Base-by-base conservation (phyloP, 768 basidiomycete genomes). In the Hygrocybe coccinea region DNA sequence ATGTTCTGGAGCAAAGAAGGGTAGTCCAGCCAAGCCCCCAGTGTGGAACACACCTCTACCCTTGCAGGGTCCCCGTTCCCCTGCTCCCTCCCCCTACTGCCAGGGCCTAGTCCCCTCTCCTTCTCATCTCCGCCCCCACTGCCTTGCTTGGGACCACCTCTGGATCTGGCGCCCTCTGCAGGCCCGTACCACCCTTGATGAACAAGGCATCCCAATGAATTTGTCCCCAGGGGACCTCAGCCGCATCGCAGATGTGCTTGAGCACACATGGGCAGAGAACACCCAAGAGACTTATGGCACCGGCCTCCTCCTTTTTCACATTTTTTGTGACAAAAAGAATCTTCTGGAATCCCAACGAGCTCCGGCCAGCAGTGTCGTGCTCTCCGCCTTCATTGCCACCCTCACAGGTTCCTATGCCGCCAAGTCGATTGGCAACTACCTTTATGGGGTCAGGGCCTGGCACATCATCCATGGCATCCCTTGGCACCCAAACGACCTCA, bases 391-490 rank as follows among this genome's bases (percentile, higher is more conserved):
- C 25, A 55, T 76, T 0, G 48, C 74, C 0, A 59, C 17, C 1
- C 56, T 68, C 0, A 68, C 70, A 0, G 75, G 75, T 0, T 37
- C 66, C 0, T 75, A 74, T 54, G 55, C 75, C 0, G 64, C 62
- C 0, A 58, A 51, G 14, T 65, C 74, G 0, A 56, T 79, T 0
- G 37, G 46, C 1, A 79, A 77, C 61, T 77, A 75, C 52, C 15
- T 77, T 0, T 56, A 58, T 2, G 74, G 71, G 0, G 44, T 80
- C 1, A 58, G 70, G 1, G 77, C 79, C 1, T 82, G 79, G 79
- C 78, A 82, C 59, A 63, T 73, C 1, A 48, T 80, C 0, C 77
- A 82, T 53, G 65, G 76, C 0, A 2, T 74, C 0, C 43, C 22
- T 0, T 79, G 73, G 72, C 43, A n/a, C 0, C 49, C 71, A 0